Percentiles rank a stretch among this genome's conserved stretches.
Evolutionary conservation across 257 asterid species (phyloP).

Genomic region (Penstemon eatonii): DNA sequence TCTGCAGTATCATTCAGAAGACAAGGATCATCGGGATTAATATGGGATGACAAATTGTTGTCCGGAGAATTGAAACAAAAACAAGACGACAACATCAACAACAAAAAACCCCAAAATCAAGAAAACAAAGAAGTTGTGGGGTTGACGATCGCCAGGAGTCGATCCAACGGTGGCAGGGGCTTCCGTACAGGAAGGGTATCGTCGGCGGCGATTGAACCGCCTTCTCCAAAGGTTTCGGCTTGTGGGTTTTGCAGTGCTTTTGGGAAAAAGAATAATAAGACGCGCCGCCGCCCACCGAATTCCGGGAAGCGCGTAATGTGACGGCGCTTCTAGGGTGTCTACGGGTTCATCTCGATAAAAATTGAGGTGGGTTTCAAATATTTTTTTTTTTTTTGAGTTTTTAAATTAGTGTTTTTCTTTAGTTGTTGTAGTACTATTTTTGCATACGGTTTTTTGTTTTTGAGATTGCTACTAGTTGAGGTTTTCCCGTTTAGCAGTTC

Average conservation of each 20-base stretch:
- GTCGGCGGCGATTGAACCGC: slow-evolving; percentile 49
- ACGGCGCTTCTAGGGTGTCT: background rate
- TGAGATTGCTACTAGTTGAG: too few species aligned
- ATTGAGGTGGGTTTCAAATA: too few species aligned
- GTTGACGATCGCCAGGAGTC: slow-evolving; percentile 42
- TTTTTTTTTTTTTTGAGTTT: too few species aligned
- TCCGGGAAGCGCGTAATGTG: slow-evolving; percentile 47
- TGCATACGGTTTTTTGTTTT: too few species aligned
- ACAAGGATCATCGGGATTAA: slow-evolving; percentile 89
- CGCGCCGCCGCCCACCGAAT: slow-evolving; percentile 48
- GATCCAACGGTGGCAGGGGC: slow-evolving; percentile 50
- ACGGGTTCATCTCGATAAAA: too few species aligned
- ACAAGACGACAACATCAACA: slow-evolving; percentile 18
- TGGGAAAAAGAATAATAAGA: slow-evolving; percentile 34
- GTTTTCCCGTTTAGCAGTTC: too few species aligned
- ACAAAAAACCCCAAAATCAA: slow-evolving; percentile 16
- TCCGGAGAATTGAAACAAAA: slow-evolving; percentile 49
- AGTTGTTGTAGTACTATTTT: too few species aligned
- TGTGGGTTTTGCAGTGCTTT: slow-evolving; percentile 48
- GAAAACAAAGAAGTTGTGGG: slow-evolving; percentile 33
- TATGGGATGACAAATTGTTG: slow-evolving; percentile 78
- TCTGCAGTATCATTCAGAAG: slow-evolving; percentile 77
- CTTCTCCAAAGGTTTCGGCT: slow-evolving; percentile 54
- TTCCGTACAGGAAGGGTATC: slow-evolving; percentile 47
- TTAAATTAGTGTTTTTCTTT: too few species aligned